phyloP scores from a whole-genome alignment of 208 protist genomes.

The Wallacemonas sp. region DNA sequence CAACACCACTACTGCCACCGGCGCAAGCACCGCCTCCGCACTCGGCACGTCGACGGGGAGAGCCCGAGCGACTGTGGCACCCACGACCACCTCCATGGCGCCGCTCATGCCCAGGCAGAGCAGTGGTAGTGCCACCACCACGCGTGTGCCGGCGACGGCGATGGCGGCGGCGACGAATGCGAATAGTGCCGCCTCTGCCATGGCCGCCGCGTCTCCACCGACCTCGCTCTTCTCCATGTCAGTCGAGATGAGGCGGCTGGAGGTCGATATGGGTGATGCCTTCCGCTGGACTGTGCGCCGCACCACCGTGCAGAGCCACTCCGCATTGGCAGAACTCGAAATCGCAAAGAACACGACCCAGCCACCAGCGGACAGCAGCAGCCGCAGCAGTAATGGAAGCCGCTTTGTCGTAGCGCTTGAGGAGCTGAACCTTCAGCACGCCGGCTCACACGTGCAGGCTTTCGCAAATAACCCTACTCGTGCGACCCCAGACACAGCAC shows the following conservation, averaged over 20 bases:
- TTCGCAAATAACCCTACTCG: background rate
- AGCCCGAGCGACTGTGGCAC: too few species aligned
- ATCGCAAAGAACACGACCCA: slow-evolving; percentile 7
- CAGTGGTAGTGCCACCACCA: too few species aligned
- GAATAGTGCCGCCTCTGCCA: too few species aligned
- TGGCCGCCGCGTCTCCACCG: slow-evolving; percentile 5
- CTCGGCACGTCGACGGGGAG: too few species aligned
- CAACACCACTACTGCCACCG: background rate
- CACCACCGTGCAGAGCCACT: slow-evolving; percentile 14
- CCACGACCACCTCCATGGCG: background rate
- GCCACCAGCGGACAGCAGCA: slow-evolving; percentile 14
- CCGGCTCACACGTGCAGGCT: slow-evolving; percentile 38
- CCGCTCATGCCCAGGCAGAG: background rate
- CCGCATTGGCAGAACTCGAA: slow-evolving; percentile 2
- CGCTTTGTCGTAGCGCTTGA: slow-evolving; percentile 2
- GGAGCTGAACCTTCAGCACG: slow-evolving; percentile 32
- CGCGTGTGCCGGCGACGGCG: background rate
- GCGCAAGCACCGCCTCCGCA: background rate
- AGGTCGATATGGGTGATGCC: slow-evolving; percentile 5
- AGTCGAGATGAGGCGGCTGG: slow-evolving; percentile 20
- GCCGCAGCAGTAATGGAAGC: background rate
- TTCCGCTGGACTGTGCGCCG: slow-evolving; percentile 11
- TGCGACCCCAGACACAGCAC: background rate
- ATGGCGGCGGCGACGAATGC: background rate
- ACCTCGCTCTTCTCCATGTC: slow-evolving; percentile 37